Percentiles rank a stretch among this genome's conserved stretches.
Conservation (phyloP, 768 basidiomycete genomes). For the Dendrothele bispora region DNA sequence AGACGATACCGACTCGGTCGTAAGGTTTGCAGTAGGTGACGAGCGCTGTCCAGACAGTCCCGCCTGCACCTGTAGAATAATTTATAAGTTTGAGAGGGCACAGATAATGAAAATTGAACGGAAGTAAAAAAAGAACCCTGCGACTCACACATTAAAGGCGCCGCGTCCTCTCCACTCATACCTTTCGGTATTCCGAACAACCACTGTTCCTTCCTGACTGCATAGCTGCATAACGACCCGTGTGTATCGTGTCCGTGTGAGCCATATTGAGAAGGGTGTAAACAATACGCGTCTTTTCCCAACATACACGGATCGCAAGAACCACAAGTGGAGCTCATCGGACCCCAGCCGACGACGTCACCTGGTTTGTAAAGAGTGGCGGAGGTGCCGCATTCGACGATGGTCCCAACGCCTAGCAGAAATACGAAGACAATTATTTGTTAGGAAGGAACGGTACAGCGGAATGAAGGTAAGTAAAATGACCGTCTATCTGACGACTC, state of each 20-base stretch:
- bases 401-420: constrained; percentile 24
- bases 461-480: too few relatives aligned
- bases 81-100: too few relatives aligned
- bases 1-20: constrained; percentile 30
- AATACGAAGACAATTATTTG: too few relatives aligned
- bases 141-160: constrained; percentile 32
- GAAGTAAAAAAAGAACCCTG: not conserved
- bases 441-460: too few relatives aligned
- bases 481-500: too few relatives aligned
- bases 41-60: constrained; percentile 29
- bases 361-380: constrained; percentile 15
- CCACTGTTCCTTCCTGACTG: constrained; percentile 28
- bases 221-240: constrained; percentile 31
- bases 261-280: constrained; percentile 3
- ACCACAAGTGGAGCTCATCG: constrained; percentile 25
- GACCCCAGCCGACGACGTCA: constrained; percentile 36
- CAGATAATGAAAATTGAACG: too few relatives aligned
- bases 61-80: constrained; percentile 20
- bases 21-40: constrained; percentile 18
- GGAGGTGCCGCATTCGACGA: constrained; percentile 25
- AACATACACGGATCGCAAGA: constrained; percentile 30
- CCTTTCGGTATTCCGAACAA: constrained; percentile 30
- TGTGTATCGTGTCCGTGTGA: constrained; percentile 26
- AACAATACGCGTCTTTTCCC: constrained; percentile 29
- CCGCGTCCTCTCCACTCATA: constrained; percentile 25